phyloP scores from a whole-genome alignment of 306 rosid species.

The Vigna angularis region DNA sequence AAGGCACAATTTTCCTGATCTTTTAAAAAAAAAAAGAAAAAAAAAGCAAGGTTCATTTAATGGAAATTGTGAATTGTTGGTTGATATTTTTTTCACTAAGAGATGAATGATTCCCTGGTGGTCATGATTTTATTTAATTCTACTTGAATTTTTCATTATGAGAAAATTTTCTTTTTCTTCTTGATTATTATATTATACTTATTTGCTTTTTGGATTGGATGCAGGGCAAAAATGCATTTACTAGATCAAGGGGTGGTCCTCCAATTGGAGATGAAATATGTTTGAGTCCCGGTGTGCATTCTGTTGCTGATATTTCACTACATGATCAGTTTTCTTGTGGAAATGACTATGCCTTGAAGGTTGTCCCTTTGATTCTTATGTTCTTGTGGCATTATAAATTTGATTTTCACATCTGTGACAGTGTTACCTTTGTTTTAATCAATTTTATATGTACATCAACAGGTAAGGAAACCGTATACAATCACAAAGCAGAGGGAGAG shows the following conservation, averaged over 20 bases:
- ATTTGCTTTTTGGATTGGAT: conserved; percentile 40
- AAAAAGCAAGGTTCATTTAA: background rate
- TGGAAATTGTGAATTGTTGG: conserved; percentile 11
- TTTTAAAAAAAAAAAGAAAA: background rate
- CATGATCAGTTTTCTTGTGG: conserved; percentile 63
- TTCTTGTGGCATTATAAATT: conserved; percentile 22
- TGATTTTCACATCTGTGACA: conserved; percentile 7
- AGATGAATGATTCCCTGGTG: conserved; percentile 6
- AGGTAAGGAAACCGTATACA: conserved; percentile 89
- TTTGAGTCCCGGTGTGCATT: conserved; percentile 42
- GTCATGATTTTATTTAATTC: conserved; percentile 22
- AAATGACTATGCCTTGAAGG: conserved; percentile 71
- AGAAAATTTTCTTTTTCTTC: conserved; percentile 1
- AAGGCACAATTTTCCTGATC: background rate
- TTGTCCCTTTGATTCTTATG: conserved; percentile 33
- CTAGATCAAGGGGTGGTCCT: conserved; percentile 42
- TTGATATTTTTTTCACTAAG: background rate
- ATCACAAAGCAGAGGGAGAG: conserved; percentile 85
- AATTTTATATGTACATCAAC: conserved; percentile 16
- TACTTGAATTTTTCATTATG: conserved; percentile 3
- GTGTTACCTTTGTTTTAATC: conserved; percentile 26
- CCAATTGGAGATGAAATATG: conserved; percentile 48
- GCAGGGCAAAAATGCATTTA: conserved; percentile 59
- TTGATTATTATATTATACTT: conserved; percentile 11
- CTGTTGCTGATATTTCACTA: conserved; percentile 49